Conservation (phyloP, 306 rosid genomes). For the Morella rubra region DNA sequence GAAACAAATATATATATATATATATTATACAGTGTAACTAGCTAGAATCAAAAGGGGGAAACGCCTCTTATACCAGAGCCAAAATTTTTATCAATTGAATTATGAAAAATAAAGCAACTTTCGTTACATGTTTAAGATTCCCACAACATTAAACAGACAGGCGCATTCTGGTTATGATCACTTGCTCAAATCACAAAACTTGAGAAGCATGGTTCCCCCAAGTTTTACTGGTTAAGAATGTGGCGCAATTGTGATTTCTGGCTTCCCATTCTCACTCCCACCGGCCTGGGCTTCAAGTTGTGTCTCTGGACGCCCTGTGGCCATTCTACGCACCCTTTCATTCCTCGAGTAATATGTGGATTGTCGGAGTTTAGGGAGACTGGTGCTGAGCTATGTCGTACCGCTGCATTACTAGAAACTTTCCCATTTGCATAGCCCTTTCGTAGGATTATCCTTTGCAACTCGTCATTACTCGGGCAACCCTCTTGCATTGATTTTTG, state of each 20-base stretch:
- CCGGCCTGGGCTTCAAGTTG: slow-evolving; percentile 35
- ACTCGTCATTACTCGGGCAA: slow-evolving; percentile 4
- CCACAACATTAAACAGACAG: neutral
- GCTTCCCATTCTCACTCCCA: slow-evolving; percentile 52
- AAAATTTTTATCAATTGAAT: neutral
- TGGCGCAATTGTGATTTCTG: slow-evolving; percentile 59
- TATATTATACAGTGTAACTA: neutral
- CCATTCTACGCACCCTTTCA: slow-evolving; percentile 65
- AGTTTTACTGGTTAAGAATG: slow-evolving; percentile 43
- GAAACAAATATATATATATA: no score
- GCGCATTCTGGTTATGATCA: neutral
- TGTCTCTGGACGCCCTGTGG: slow-evolving; percentile 42
- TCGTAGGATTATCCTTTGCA: neutral
- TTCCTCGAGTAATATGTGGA: slow-evolving; percentile 69
- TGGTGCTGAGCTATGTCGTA: slow-evolving; percentile 20
- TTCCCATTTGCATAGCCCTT: slow-evolving; percentile 23
- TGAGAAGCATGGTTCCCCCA: neutral
- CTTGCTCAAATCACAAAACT: neutral
- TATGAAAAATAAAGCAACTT: neutral
- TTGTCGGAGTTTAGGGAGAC: slow-evolving; percentile 23
- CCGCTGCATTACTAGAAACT: slow-evolving; percentile 19
- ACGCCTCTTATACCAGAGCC: neutral
- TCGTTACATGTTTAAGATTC: no score
- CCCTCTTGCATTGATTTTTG: slow-evolving; percentile 21
- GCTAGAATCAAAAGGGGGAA: neutral